These are phyloP conservation scores for Colletotrichum melonis DNA, from an alignment of 2,329 filamentous ascomycete genomes.

Conservation along the genomic window DNA sequence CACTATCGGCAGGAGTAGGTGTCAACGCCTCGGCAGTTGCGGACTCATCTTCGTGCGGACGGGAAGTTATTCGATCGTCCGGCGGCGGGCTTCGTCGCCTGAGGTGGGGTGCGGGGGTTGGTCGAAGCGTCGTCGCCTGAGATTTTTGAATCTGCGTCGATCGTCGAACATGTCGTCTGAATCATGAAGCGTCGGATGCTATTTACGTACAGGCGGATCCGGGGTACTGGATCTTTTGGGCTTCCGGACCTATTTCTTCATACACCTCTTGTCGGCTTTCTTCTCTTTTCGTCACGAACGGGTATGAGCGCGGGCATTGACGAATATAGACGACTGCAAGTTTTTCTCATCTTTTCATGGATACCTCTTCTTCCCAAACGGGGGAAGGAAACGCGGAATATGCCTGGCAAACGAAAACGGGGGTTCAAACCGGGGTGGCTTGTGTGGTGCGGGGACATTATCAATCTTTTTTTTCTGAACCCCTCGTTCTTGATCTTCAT, in stretches of 20 bases:
- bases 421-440: background rate
- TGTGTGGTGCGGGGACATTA: background rate
- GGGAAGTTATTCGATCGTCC: conserved; percentile 64
- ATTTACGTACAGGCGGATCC: conserved; percentile 29
- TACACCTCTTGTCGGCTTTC: background rate
- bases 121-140: conserved; percentile 61
- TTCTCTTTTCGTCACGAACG: conserved; percentile 15
- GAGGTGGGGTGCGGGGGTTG: conserved; percentile 63
- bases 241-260: background rate
- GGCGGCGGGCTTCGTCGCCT: conserved; percentile 64
- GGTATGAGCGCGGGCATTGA: conserved; percentile 15
- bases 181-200: conserved; percentile 31
- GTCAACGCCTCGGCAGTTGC: conserved; percentile 55
- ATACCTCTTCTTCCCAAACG: conserved; percentile 23
- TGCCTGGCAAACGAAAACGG: conserved; percentile 29
- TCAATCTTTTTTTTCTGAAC: background rate
- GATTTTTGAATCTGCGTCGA: conserved; percentile 17
- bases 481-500: conserved; percentile 1
- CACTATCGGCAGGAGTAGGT: conserved; percentile 54
- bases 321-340: conserved; percentile 28
- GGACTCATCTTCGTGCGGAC: conserved; percentile 60
- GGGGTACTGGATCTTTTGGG: background rate
- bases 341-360: conserved; percentile 15
- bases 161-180: conserved; percentile 13
- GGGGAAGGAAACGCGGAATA: conserved; percentile 16